These are phyloP conservation scores for Botrytis galanthina DNA, from an alignment of 2,329 filamentous ascomycete species.

Conservation along the genomic window DNA sequence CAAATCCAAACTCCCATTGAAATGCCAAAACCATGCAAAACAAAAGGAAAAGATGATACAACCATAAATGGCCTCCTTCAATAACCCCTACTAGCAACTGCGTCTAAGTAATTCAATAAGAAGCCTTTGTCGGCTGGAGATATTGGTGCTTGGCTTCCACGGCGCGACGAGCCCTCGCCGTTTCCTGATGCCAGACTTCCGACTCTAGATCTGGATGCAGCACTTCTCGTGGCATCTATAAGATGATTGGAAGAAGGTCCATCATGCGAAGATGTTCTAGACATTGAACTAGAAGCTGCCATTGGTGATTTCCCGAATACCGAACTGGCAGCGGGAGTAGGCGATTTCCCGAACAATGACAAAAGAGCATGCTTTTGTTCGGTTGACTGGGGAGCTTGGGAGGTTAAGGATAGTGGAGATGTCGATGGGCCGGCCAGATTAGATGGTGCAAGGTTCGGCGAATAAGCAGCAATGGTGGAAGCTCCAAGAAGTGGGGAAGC, in stretches of 20 bases:
- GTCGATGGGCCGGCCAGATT: constrained; percentile 2
- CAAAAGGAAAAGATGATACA: background rate
- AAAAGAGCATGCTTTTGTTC: constrained; percentile 48
- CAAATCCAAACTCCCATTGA: constrained; percentile 14
- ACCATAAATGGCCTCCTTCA: background rate
- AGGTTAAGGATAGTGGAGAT: constrained; percentile 14
- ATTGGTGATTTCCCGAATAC: constrained; percentile 32
- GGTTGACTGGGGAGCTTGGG: constrained; percentile 41
- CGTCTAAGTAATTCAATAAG: constrained; percentile 70
- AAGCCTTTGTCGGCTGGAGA: constrained; percentile 74
- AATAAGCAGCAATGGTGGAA: constrained; percentile 33
- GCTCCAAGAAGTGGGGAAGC: constrained; percentile 11
- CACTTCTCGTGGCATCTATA: constrained; percentile 22
- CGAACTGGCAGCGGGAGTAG: constrained; percentile 18
- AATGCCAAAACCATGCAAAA: constrained; percentile 17
- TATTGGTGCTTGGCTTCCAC: constrained; percentile 54
- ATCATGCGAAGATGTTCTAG: constrained; percentile 18
- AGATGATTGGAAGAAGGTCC: constrained; percentile 21
- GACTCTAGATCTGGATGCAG: constrained; percentile 35
- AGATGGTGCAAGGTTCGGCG: constrained; percentile 25
- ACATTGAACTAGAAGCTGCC: constrained; percentile 17
- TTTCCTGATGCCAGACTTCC: constrained; percentile 34
- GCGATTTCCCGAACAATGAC: constrained; percentile 34
- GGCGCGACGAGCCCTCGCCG: constrained; percentile 36
- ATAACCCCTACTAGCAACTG: constrained; percentile 35